These are phyloP conservation scores for Magnusiomyces ingens DNA, from an alignment of 1,139 yeast species.

Conservation along the genomic window DNA sequence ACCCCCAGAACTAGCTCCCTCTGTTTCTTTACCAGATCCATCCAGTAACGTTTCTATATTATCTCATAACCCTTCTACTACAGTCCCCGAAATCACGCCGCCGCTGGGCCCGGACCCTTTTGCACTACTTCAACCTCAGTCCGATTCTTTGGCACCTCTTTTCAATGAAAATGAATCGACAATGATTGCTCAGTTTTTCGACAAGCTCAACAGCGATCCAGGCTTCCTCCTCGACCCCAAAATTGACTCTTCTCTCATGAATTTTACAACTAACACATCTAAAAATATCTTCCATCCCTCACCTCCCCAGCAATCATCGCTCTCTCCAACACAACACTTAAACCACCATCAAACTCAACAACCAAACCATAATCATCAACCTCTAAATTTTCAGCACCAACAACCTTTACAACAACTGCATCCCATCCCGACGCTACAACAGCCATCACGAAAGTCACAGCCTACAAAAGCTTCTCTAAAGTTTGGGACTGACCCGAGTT, in stretches of 20 bases:
- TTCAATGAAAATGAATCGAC: constrained; percentile 33
- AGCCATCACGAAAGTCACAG: neutral
- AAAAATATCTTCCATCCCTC: no score
- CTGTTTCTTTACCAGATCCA: neutral
- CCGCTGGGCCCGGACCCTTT: no score
- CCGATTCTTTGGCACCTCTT: constrained; percentile 20
- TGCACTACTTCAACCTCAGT: no score
- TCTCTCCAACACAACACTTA: neutral
- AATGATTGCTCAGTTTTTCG: constrained; percentile 34
- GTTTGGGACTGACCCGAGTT: constrained; percentile 6
- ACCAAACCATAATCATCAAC: neutral
- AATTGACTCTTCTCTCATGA: constrained; percentile 14
- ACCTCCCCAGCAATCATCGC: no score
- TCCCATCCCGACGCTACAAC: neutral
- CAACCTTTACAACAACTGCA: neutral
- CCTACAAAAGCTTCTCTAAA: neutral
- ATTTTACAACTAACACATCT: no score
- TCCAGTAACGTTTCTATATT: no score
- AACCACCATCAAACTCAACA: neutral
- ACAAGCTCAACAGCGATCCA: constrained; percentile 35
- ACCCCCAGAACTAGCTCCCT: neutral
- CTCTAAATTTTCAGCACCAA: neutral
- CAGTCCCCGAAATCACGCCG: no score
- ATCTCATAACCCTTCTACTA: no score
- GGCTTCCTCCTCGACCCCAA: constrained; percentile 32